A percentile compares a stretch with the other conserved stretches of the same genome.
Conservation (phyloP, 345 rosid genomes). For the Eucalyptus cloeziana region DNA sequence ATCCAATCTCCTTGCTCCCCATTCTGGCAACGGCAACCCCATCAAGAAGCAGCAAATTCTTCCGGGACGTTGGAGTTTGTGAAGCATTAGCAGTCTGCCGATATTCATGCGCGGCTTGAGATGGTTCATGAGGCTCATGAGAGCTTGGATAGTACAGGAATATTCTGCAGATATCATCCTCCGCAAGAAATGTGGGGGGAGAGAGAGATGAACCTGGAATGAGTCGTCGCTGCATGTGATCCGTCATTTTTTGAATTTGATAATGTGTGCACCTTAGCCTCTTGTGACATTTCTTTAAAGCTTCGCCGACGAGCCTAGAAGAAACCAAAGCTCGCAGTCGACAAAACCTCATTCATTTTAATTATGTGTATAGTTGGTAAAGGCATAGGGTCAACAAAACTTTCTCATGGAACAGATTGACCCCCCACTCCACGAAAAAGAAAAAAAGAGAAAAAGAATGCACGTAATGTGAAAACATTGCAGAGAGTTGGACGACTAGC, state of each 20-base stretch:
- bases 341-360: not conserved
- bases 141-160: not conserved
- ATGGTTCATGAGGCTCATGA: not conserved
- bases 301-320: not conserved
- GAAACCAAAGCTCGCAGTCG: not conserved
- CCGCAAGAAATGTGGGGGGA: not conserved
- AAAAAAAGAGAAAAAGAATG: not conserved
- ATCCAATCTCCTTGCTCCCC: not conserved
- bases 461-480: not conserved
- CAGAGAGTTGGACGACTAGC: not conserved
- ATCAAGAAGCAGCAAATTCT: not conserved
- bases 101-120: not conserved
- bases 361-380: not conserved
- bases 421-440: not conserved
- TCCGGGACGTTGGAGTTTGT: not conserved
- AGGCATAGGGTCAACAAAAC: not conserved
- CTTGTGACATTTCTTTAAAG: not conserved
- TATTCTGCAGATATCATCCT: not conserved
- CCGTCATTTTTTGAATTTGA: not conserved
- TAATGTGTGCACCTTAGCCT: not conserved
- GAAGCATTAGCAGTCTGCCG: not conserved
- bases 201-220: not conserved
- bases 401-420: not conserved
- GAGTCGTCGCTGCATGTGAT: not conserved
- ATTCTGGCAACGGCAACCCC: not conserved